These are phyloP conservation scores for Cardamine resedifolia DNA, from an alignment of 345 rosid species.

Conservation along the genomic window DNA sequence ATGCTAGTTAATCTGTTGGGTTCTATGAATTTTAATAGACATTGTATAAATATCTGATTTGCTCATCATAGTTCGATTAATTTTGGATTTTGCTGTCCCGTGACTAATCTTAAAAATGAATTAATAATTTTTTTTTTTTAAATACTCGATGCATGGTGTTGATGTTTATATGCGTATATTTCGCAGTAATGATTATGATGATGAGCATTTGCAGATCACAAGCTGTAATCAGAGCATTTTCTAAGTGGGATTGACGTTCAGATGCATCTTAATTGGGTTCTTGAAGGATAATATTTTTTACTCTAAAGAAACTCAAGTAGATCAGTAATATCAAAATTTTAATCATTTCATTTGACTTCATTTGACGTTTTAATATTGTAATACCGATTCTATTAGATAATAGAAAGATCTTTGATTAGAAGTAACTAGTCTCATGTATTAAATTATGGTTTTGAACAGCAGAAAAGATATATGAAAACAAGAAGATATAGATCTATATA, in stretches of 20 bases:
- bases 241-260: conserved; percentile 28
- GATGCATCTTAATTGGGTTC: conserved; percentile 14
- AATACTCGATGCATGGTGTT: neutral
- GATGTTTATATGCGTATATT: neutral
- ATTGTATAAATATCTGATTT: neutral
- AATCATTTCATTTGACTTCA: conserved; percentile 30
- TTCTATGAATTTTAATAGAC: neutral
- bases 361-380: conserved; percentile 12
- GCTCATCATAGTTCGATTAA: neutral
- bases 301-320: conserved; percentile 18
- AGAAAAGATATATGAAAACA: neutral
- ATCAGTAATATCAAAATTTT: conserved; percentile 2
- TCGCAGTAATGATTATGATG: neutral
- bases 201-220: neutral
- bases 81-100: neutral
- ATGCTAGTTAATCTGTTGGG: neutral
- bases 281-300: conserved; percentile 30
- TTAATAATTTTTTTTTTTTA: neutral
- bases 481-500: neutral
- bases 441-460: neutral
- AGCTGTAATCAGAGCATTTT: conserved; percentile 8
- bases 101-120: neutral
- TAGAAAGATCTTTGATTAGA: conserved; percentile 5
- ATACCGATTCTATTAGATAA: neutral
- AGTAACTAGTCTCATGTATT: neutral